Percentiles rank a stretch among this genome's conserved stretches.
Conservation (phyloP, 2,329 filamentous ascomycete species). For the Gremmenia infestans region DNA sequence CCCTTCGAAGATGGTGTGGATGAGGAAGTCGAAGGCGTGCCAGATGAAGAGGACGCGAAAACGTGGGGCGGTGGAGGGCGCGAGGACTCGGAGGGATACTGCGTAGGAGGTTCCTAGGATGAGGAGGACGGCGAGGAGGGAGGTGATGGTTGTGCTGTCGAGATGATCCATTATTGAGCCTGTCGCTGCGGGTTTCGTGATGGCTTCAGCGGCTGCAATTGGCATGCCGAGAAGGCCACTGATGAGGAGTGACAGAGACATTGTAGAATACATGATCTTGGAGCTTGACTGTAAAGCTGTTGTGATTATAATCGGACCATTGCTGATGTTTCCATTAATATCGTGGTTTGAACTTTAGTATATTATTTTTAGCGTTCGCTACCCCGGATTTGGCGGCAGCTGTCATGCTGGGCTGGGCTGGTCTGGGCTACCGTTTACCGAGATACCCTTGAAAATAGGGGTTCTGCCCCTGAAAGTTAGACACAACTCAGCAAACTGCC, state of each 20-base stretch:
- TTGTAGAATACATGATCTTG: not conserved
- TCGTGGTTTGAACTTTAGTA: not conserved
- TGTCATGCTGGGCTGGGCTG: not conserved
- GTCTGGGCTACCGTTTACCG: not conserved
- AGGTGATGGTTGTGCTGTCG: slow-evolving; percentile 55
- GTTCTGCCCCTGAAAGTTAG: not conserved
- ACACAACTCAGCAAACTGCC: not conserved
- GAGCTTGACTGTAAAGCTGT: not conserved
- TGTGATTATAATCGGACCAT: not conserved
- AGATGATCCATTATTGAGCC: slow-evolving; percentile 38
- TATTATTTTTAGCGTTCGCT: not conserved
- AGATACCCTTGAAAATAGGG: not conserved
- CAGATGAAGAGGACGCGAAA: slow-evolving; percentile 82
- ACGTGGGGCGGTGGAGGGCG: slow-evolving; percentile 37
- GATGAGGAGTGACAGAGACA: not conserved
- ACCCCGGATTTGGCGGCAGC: not conserved
- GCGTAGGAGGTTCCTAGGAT: slow-evolving; percentile 48
- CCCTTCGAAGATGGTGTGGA: slow-evolving; percentile 87
- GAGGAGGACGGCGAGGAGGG: slow-evolving; percentile 50
- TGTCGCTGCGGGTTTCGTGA: not conserved
- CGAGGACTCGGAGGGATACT: slow-evolving; percentile 41
- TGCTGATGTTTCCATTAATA: not conserved
- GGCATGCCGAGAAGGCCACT: not conserved
- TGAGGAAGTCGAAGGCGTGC: slow-evolving; percentile 89
- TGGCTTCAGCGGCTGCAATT: not conserved